Conservation (phyloP, 1,284 basidiomycete species). For the Boletus chippewaensis region DNA sequence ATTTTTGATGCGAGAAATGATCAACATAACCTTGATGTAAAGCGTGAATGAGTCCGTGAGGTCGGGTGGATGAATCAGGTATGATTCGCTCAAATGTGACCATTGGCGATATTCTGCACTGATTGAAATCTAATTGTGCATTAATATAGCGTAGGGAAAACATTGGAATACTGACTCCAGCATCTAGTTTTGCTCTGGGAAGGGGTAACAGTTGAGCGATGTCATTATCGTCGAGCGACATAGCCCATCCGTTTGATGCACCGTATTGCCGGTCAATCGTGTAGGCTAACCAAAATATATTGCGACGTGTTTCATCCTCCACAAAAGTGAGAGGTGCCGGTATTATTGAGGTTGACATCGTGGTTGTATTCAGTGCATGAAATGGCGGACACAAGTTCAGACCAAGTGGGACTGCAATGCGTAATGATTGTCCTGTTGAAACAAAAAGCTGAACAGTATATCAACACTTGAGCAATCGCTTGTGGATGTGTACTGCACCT, state of each 20-base stretch:
- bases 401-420: constrained; percentile 57
- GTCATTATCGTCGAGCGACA: constrained; percentile 65
- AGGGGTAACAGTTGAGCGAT: constrained; percentile 65
- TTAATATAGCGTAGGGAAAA: constrained; percentile 14
- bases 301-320: constrained; percentile 65
- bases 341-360: constrained; percentile 51
- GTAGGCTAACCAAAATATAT: constrained; percentile 69
- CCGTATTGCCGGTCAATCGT: constrained; percentile 60
- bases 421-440: constrained; percentile 49
- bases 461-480: constrained; percentile 6
- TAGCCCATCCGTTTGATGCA: constrained; percentile 63
- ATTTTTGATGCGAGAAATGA: constrained; percentile 63
- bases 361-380: constrained; percentile 50
- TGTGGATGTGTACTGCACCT: constrained; percentile 38
- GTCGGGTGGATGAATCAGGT: constrained; percentile 52
- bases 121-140: constrained; percentile 41
- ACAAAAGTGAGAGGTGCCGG: constrained; percentile 50
- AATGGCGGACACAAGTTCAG: constrained; percentile 66
- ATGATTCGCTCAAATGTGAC: constrained; percentile 54
- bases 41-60: constrained; percentile 68
- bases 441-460: constrained; percentile 47
- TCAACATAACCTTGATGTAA: constrained; percentile 63
- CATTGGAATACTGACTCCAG: constrained; percentile 42
- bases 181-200: constrained; percentile 51
- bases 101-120: constrained; percentile 57